phyloP scores from a whole-genome alignment of 1,284 basidiomycete species.

The Mycena citricolor region DNA sequence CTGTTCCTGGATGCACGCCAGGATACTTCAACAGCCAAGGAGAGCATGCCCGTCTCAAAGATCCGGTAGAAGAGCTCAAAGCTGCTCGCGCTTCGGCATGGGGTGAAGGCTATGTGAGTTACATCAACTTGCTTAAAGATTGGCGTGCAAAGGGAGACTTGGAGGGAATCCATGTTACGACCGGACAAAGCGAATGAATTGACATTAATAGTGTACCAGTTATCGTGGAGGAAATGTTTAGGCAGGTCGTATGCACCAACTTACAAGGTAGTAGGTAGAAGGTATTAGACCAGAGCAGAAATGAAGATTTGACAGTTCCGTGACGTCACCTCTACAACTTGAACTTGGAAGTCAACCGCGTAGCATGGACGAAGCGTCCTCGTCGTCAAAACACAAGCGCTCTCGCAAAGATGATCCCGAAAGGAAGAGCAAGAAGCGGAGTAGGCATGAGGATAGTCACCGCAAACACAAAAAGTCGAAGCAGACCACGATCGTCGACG shows the following conservation, averaged over 20 bases:
- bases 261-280: no score
- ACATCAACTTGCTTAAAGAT: conserved; percentile 8
- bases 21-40: conserved; percentile 17
- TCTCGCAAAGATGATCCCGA: conserved; percentile 38
- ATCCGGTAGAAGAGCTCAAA: conserved; percentile 14
- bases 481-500: conserved; percentile 56
- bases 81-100: conserved; percentile 13
- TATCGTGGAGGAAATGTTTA: no score
- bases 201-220: no score
- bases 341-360: no score
- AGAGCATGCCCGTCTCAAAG: neutral
- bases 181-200: no score
- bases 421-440: conserved; percentile 49
- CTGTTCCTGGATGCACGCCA: conserved; percentile 20
- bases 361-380: conserved; percentile 28
- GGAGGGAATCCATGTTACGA: no score
- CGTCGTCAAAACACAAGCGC: conserved; percentile 25
- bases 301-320: no score
- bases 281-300: no score
- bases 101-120: conserved; percentile 14
- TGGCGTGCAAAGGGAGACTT: conserved; percentile 21
- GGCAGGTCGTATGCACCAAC: no score
- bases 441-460: conserved; percentile 39
- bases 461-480: conserved; percentile 35
- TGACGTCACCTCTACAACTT: no score